Evolutionary conservation across 768 basidiomycete species (phyloP), one percentile per base, ranked within the genome.

Genomic region (Roridomyces roridus): DNA sequence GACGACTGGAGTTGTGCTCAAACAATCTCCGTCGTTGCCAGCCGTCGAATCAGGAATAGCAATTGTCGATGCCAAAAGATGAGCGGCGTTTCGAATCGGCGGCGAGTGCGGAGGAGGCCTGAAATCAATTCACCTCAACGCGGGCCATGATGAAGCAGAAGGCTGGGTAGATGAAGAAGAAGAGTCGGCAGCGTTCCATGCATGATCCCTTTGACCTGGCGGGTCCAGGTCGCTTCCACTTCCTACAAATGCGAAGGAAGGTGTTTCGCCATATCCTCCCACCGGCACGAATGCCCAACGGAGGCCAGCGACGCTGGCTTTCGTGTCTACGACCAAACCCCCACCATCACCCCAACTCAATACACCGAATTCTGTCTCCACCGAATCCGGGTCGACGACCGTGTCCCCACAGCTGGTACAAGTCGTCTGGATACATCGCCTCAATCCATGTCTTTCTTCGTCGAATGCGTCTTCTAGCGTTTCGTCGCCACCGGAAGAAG

Each of bases 181-280:
- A 84, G 63, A 77, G 82, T 36, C 75, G 91, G 60, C 90, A 93
- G 75, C 88, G 85, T 65, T 93, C 92, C 12, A 91, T 93, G 21
- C 91, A 94, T 65, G 88, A 94, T 65, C 68, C 93, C 51, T 89
- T 93, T 25, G 88, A 89, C 68, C 69, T 93, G 89, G 89, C 37
- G 89, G 88, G 7, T 78, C 52, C 12, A 80, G 14, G 57, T 77
- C 55, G 60, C 55, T 64, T 44, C 74, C 6, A 21, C 35, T 53
- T 20, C 69, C 59, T 67, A 67, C 52, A 21, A 82, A 79, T 63
- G 81, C 84, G 60, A 81, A 77, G 59, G 74, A 71, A 28, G 65
- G 67, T 36, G 59, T 66, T 15, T 37, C 52, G 25, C 67, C 62
- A 41, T 68, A 55, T 51, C 56, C 31, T 20, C 55, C 39, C 4